Percentiles rank a stretch among this genome's conserved stretches.
phyloP scores from a whole-genome alignment of 2,329 filamentous ascomycete genomes.

The Alternaria brassicicola region DNA sequence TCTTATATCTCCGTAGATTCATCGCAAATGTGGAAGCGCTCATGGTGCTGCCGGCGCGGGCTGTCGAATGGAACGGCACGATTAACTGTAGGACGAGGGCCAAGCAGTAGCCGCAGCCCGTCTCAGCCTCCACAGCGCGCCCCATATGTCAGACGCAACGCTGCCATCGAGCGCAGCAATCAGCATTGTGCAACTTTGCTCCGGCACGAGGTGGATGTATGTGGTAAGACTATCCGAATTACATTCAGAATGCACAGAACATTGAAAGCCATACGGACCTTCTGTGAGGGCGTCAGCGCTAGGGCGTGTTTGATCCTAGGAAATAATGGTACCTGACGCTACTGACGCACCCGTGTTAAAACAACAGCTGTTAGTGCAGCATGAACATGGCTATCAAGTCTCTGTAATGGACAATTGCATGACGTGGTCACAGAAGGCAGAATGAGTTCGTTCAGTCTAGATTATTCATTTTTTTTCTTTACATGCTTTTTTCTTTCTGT shows the following conservation, averaged over 20 bases:
- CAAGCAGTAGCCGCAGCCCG: conserved; percentile 31
- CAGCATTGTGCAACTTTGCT: neutral
- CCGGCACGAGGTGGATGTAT: neutral
- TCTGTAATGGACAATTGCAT: neutral
- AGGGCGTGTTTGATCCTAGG: neutral
- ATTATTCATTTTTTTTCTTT: conserved; percentile 19
- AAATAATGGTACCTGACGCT: neutral
- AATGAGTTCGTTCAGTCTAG: neutral
- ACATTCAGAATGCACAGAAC: neutral
- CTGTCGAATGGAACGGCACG: conserved; percentile 32
- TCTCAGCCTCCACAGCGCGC: conserved; percentile 34
- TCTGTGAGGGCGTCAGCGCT: neutral
- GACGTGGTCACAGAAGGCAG: neutral
- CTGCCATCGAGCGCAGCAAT: neutral
- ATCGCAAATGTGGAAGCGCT: conserved; percentile 27
- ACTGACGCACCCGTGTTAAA: neutral
- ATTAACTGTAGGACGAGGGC: conserved; percentile 26
- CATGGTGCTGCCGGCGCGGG: conserved; percentile 35
- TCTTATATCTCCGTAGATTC: conserved; percentile 42
- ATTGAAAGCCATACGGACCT: neutral
- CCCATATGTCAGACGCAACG: conserved; percentile 10
- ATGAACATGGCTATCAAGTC: neutral
- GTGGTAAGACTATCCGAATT: neutral
- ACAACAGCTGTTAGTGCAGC: neutral
- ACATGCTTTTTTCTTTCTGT: conserved; percentile 22